Percentiles rank a stretch among this genome's conserved stretches.
These are phyloP conservation scores for Termitomyces sp. DNA, from an alignment of 768 basidiomycete species.

Conservation along the genomic window DNA sequence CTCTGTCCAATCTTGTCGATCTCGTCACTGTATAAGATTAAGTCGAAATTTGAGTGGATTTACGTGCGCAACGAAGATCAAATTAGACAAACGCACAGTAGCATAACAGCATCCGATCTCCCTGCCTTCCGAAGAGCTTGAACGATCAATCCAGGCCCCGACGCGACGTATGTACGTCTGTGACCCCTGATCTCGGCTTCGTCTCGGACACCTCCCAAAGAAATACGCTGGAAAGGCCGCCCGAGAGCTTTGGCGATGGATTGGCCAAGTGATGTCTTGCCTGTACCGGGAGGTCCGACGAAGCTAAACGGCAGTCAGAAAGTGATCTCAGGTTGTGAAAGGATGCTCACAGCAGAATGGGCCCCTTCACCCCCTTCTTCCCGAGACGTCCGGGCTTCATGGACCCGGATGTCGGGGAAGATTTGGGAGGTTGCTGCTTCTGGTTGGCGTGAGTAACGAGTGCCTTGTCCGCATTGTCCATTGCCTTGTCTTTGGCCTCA, in stretches of 20 bases:
- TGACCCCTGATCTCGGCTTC: conserved; percentile 67
- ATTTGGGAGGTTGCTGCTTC: conserved; percentile 14
- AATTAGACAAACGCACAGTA: conserved; percentile 45
- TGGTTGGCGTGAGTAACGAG: conserved; percentile 23
- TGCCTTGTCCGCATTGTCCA: conserved; percentile 21
- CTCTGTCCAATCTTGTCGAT: conserved; percentile 88
- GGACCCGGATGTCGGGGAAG: conserved; percentile 8
- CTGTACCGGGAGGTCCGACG: conserved; percentile 88
- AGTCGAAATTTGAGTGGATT: conserved; percentile 3
- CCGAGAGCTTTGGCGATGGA: conserved; percentile 81
- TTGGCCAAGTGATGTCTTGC: conserved; percentile 89
- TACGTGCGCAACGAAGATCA: not conserved
- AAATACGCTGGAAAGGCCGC: conserved; percentile 89
- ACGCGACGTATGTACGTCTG: conserved; percentile 85
- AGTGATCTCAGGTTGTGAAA: not conserved
- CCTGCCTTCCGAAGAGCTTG: conserved; percentile 86
- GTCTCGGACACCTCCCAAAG: conserved; percentile 88
- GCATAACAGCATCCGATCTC: conserved; percentile 72
- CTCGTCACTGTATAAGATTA: conserved; percentile 55
- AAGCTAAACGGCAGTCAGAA: conserved; percentile 45
- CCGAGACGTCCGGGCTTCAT: conserved; percentile 13
- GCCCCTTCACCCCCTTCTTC: conserved; percentile 60
- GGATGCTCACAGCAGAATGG: conserved; percentile 57
- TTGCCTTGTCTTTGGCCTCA: conserved; percentile 18
- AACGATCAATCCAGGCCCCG: conserved; percentile 79